Evolutionary conservation across 352 stramenopile species (phyloP).

Genomic region (Globisporangium barbulae): DNA sequence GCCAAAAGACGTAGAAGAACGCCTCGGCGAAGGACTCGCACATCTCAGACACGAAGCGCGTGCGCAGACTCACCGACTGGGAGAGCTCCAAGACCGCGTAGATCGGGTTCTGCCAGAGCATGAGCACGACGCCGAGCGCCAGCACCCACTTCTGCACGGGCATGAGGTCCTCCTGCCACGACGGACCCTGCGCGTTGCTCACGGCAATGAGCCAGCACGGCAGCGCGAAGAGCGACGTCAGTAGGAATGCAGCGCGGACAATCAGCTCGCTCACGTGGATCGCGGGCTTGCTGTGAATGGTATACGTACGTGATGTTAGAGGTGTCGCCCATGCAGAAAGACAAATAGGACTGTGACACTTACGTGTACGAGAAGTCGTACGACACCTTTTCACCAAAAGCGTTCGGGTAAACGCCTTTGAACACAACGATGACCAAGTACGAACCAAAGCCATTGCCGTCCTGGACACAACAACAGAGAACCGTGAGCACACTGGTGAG

Average conservation of each 20-base stretch:
- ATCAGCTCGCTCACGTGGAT: conserved; percentile 71
- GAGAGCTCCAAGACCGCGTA: conserved; percentile 63
- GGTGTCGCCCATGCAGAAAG: not conserved
- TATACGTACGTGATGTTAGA: not conserved
- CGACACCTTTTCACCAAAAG: conserved; percentile 53
- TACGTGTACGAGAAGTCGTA: conserved; percentile 86
- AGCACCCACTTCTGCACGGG: conserved; percentile 74
- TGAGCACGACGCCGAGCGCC: conserved; percentile 58
- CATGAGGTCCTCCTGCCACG: conserved; percentile 44
- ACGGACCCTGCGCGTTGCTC: conserved; percentile 46
- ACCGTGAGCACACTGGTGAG: not conserved
- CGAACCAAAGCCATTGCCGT: conserved; percentile 54
- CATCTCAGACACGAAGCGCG: conserved; percentile 56
- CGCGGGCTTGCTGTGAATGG: conserved; percentile 51
- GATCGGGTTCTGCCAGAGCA: conserved; percentile 85
- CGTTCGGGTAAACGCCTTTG: conserved; percentile 72
- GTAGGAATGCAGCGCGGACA: conserved; percentile 51
- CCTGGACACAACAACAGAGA: conserved; percentile 25
- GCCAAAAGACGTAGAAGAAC: conserved; percentile 79
- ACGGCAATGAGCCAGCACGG: conserved; percentile 73
- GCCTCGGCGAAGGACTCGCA: conserved; percentile 70
- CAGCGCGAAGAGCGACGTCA: conserved; percentile 56
- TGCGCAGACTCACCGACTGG: conserved; percentile 48
- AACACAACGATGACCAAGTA: conserved; percentile 65
- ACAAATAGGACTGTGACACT: conserved; percentile 10